These are phyloP conservation scores for Podospora appendiculata DNA, from an alignment of 495 filamentous ascomycete species.

Conservation along the genomic window DNA sequence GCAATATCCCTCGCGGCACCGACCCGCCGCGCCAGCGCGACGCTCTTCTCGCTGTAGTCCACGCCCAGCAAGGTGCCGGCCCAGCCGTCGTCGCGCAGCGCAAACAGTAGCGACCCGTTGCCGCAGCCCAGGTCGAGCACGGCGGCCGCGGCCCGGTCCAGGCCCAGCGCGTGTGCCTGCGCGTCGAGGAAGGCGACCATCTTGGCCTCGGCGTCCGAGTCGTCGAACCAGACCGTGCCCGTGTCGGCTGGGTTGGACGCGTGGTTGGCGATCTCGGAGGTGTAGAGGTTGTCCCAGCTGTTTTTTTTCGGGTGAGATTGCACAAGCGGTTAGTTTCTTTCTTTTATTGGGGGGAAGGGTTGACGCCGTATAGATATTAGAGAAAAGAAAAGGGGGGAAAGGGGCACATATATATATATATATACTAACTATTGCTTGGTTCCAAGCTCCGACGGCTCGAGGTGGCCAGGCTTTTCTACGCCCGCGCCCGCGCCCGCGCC, in stretches of 20 bases:
- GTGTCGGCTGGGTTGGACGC: constrained; percentile 51
- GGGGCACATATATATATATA: constrained; percentile 28
- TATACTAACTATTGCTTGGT: constrained; percentile 72
- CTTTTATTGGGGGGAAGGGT: not conserved
- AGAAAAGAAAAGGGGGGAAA: not conserved
- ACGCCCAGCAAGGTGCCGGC: constrained; percentile 69
- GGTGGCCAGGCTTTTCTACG: constrained; percentile 31
- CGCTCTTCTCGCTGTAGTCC: constrained; percentile 71
- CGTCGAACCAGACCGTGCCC: constrained; percentile 71
- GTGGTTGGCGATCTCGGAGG: constrained; percentile 54
- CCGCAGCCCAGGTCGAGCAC: constrained; percentile 81
- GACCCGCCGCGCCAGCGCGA: constrained; percentile 57
- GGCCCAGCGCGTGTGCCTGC: constrained; percentile 14
- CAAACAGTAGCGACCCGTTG: constrained; percentile 82
- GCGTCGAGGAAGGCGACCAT: constrained; percentile 48
- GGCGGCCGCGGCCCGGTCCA: constrained; percentile 11
- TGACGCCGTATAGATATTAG: too few relatives aligned
- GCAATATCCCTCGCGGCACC: constrained; percentile 24
- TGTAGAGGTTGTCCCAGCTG: constrained; percentile 67
- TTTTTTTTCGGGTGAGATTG: not conserved
- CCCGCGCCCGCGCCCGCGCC: not conserved
- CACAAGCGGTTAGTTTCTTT: not conserved
- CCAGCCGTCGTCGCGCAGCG: constrained; percentile 51
- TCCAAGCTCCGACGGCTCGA: constrained; percentile 57
- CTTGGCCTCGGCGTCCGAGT: constrained; percentile 57